These are phyloP conservation scores for Wickerhamomyces kurtzmanii DNA, from an alignment of 805 yeast genomes.

Conservation along the genomic window DNA sequence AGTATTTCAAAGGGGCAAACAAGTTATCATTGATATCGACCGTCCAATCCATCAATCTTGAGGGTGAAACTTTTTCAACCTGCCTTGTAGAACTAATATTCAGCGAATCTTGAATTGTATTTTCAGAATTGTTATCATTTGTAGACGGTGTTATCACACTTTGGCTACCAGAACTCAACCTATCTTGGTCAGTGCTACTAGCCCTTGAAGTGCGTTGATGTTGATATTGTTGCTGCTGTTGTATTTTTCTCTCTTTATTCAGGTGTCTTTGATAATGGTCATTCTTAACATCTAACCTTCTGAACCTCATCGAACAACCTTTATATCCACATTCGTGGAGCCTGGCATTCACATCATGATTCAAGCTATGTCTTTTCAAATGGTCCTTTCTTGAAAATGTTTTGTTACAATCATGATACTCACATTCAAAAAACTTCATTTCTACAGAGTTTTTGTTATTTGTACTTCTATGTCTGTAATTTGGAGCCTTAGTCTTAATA, in stretches of 20 bases:
- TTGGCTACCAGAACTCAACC: not conserved
- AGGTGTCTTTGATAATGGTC: constrained; percentile 36
- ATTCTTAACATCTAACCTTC: constrained; percentile 42
- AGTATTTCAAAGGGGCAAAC: constrained; percentile 1
- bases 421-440: constrained; percentile 37
- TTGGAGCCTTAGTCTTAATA: too few relatives aligned
- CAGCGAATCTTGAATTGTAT: constrained; percentile 9
- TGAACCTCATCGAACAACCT: constrained; percentile 50
- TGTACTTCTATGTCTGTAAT: too few relatives aligned
- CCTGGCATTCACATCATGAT: constrained; percentile 40
- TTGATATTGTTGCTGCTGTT: not conserved
- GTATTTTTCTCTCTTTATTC: constrained; percentile 2
- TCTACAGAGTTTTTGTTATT: too few relatives aligned
- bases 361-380: constrained; percentile 49
- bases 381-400: constrained; percentile 53
- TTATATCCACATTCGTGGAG: constrained; percentile 38
- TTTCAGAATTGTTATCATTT: constrained; percentile 7
- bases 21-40: constrained; percentile 3
- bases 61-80: constrained; percentile 10
- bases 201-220: not conserved
- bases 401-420: constrained; percentile 42
- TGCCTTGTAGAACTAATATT: constrained; percentile 14
- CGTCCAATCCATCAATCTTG: constrained; percentile 3
- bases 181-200: not conserved
- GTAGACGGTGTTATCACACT: not conserved